Evolutionary conservation across 306 rosid genomes (phyloP), one percentile per base, ranked within the genome.

Genomic region (Castanea mollissima): DNA sequence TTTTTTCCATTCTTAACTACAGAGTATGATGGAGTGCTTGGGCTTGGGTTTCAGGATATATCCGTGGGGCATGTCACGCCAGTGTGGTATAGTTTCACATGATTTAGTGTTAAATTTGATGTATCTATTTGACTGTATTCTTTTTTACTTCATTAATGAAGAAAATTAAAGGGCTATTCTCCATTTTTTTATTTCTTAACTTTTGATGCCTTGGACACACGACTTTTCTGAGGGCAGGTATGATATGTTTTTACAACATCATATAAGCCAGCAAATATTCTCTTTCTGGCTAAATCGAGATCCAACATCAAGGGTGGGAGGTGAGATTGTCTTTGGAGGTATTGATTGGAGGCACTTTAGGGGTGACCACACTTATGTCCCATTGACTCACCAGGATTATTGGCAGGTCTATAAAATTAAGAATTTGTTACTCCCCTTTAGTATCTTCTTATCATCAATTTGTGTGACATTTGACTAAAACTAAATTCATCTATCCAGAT

Each of bases 301-400:
- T 74, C 75, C 85, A 38, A 44, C 57, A 21, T 55, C 85, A 75
- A 72, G 68, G 64, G 56, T 85, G 54, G 88, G 88, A 70, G 88
- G 88, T 60, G 88, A 85, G 74, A 75, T 85, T 15, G 88, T 85
- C 59, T 74, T 84, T 80, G 97, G 97, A 71, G 97, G 97, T 69
- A 70, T 87, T 82, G 93, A 90, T 69, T 81, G 78, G 76, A 87
- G 82, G 67, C 94, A 80, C 76, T 92, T 90, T 80, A 84, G 73
- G 63, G 97, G 94, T 57, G 91, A 90, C 16, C 97, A 90, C 74
- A 92, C 88, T 32, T 90, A 88, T 19, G 83, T 83, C 59, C 94
- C 94, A 0, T 62, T 92, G 55, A 81, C 91, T 69, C 78, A 76
- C 51, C 73, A 84, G 76, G 94, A 91, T 59, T 89, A 88, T 86